Percentiles rank a stretch among this genome's conserved stretches.
Evolutionary conservation across 139 green algal species (phyloP).

Genomic region (Tetradesmus lagerheimii): DNA sequence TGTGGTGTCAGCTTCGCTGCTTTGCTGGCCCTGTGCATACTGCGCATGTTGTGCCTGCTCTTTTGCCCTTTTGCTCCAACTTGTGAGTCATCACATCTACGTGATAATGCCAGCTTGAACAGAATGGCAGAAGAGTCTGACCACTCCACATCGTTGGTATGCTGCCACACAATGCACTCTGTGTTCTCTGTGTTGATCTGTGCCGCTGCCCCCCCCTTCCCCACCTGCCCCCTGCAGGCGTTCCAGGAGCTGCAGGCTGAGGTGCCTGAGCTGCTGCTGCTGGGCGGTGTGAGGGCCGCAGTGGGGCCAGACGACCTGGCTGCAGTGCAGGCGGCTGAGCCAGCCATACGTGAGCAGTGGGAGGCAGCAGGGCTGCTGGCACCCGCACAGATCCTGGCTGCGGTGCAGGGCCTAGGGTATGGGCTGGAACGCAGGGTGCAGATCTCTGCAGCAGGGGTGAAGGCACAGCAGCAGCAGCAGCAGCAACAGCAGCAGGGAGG

Average conservation of each 20-base stretch:
- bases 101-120: too few relatives aligned
- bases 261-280: not conserved
- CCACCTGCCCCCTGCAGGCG: not conserved
- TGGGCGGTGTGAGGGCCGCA: not conserved
- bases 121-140: too few relatives aligned
- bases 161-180: too few relatives aligned
- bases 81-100: too few relatives aligned
- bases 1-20: too few relatives aligned
- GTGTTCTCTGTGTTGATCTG: too few relatives aligned
- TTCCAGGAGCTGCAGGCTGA: conserved; percentile 4
- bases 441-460: not conserved
- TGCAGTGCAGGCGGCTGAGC: not conserved
- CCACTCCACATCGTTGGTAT: too few relatives aligned
- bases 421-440: not conserved
- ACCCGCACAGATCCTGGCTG: conserved; percentile 28
- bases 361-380: conserved; percentile 38
- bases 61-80: too few relatives aligned
- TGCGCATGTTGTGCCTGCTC: too few relatives aligned
- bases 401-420: conserved; percentile 2
- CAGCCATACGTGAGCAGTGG: conserved; percentile 7
- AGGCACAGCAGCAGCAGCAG: conserved; percentile 24
- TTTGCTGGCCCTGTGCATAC: too few relatives aligned
- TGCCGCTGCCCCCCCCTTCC: too few relatives aligned
- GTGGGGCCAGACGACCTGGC: not conserved
- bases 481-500: conserved; percentile 24